These are phyloP conservation scores for Inonotus obliquus DNA, from an alignment of 1,284 basidiomycete genomes.

Conservation along the genomic window DNA sequence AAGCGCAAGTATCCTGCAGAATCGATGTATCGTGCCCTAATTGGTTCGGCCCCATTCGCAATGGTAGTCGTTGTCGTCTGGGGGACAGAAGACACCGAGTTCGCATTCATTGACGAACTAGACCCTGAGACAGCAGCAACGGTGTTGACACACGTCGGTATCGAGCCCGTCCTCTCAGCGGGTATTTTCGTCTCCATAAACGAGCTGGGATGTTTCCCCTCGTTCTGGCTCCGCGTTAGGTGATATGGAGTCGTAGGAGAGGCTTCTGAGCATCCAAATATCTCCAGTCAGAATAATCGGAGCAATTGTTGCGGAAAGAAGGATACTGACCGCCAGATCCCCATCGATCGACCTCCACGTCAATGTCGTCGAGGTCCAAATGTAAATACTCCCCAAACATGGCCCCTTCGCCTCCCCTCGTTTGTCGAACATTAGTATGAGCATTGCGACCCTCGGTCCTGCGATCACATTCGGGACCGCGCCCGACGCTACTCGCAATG, in stretches of 20 bases:
- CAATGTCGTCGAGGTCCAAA: not conserved
- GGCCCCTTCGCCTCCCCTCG: not conserved
- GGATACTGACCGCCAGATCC: not conserved
- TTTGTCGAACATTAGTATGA: not conserved
- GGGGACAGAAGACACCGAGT: not conserved
- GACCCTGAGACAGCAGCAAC: not conserved
- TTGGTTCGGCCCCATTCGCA: not conserved
- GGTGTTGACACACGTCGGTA: not conserved
- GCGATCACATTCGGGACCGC: not conserved
- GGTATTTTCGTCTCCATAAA: not conserved
- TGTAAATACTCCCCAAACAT: not conserved
- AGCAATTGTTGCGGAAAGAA: not conserved
- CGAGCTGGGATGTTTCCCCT: not conserved
- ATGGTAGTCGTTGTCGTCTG: not conserved
- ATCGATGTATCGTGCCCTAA: not conserved
- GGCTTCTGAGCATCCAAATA: not conserved
- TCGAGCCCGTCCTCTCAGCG: not conserved
- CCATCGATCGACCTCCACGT: not conserved
- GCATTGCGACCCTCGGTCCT: not conserved
- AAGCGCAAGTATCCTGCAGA: not conserved
- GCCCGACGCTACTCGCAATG: not conserved
- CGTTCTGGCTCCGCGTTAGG: not conserved
- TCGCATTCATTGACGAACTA: not conserved
- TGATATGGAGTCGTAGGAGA: not conserved
- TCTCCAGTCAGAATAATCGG: not conserved